Conservation (phyloP, 2,329 filamentous ascomycete genomes). For the Mycosphaerelloides madeirae region DNA sequence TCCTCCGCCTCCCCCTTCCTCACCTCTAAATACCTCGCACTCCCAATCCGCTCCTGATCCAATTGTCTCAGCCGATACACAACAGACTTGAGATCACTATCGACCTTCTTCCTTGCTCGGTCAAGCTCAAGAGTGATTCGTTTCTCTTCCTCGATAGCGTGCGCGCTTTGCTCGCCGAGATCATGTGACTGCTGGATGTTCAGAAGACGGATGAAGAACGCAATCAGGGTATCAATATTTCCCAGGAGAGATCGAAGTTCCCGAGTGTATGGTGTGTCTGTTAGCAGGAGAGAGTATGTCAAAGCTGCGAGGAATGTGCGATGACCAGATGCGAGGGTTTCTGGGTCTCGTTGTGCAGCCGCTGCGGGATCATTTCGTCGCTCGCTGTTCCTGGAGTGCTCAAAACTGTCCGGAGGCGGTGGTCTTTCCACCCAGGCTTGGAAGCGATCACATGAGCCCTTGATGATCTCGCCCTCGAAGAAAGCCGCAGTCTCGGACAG, state of each 20-base stretch:
- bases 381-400: background rate
- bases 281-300: slow-evolving; percentile 61
- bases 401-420: background rate
- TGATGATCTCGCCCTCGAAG: slow-evolving; percentile 83
- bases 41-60: slow-evolving; percentile 48
- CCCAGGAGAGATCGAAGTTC: slow-evolving; percentile 62
- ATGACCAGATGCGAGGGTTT: slow-evolving; percentile 77
- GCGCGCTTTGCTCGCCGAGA: slow-evolving; percentile 62
- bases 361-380: slow-evolving; percentile 1
- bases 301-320: slow-evolving; percentile 68
- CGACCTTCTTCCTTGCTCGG: slow-evolving; percentile 60
- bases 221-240: slow-evolving; percentile 75
- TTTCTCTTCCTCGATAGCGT: slow-evolving; percentile 63
- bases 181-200: slow-evolving; percentile 72
- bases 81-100: slow-evolving; percentile 60
- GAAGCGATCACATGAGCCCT: slow-evolving; percentile 75
- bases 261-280: slow-evolving; percentile 58
- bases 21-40: slow-evolving; percentile 23
- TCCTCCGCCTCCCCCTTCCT: slow-evolving; percentile 26
- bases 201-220: slow-evolving; percentile 70
- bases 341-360: slow-evolving; percentile 64
- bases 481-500: slow-evolving; percentile 83
- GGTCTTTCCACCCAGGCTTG: slow-evolving; percentile 55
- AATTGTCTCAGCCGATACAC: slow-evolving; percentile 56
- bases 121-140: slow-evolving; percentile 63